phyloP scores from a whole-genome alignment of 2,329 filamentous ascomycete genomes.

The Claviceps digitariae region DNA sequence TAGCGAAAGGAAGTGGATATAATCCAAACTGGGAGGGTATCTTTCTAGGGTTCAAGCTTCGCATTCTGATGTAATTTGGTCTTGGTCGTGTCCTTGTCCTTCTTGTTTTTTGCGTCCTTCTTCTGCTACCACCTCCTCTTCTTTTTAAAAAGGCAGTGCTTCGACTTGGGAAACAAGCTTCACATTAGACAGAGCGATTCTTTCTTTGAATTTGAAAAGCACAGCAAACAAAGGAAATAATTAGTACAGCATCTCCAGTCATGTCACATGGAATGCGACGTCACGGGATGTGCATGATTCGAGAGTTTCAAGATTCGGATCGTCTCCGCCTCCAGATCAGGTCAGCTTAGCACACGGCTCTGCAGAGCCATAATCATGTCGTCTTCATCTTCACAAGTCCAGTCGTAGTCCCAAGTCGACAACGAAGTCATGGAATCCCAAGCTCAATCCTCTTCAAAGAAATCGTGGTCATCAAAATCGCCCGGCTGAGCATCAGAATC shows the following conservation, averaged over 20 bases:
- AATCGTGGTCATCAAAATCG: conserved; percentile 46
- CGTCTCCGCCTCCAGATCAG: background rate
- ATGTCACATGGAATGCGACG: background rate
- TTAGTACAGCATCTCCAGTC: background rate
- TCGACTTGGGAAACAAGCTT: background rate
- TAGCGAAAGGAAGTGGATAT: background rate
- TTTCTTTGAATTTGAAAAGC: background rate
- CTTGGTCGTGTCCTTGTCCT: background rate
- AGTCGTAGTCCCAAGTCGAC: background rate
- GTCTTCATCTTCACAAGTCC: background rate
- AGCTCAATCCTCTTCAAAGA: conserved; percentile 36
- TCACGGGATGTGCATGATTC: background rate
- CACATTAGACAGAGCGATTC: conserved; percentile 1
- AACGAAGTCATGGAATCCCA: background rate
- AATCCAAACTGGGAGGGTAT: conserved; percentile 25
- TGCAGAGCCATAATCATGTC: background rate
- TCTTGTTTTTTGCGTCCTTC: background rate
- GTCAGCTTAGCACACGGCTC: background rate
- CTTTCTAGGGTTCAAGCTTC: conserved; percentile 20
- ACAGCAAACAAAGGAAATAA: conserved; percentile 3
- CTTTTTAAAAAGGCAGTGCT: background rate
- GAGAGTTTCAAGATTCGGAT: background rate
- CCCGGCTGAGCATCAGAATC: conserved; percentile 47
- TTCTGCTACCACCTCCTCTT: background rate
- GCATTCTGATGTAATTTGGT: conserved; percentile 19